Evolutionary conservation across 2,329 filamentous ascomycete genomes (phyloP).

Genomic region (Monosporascus sp.): DNA sequence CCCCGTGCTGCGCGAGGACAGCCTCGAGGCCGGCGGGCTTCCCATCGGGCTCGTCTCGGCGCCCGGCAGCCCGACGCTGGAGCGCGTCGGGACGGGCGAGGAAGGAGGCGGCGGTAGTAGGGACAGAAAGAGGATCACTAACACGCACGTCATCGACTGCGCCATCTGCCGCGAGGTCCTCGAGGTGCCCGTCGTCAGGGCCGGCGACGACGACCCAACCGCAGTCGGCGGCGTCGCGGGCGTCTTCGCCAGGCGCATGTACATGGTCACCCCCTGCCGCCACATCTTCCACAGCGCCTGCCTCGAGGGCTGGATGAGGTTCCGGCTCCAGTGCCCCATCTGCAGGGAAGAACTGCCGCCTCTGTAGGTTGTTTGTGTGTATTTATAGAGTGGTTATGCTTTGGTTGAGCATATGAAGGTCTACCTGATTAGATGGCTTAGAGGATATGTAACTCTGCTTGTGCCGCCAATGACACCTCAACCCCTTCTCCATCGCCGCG

Average conservation of each 20-base stretch:
- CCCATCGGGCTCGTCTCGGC: slow-evolving; percentile 65
- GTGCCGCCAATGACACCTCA: no score
- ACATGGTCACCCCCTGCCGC: slow-evolving; percentile 96
- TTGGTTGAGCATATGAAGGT: no score
- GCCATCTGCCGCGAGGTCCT: slow-evolving; percentile 91
- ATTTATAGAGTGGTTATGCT: not conserved
- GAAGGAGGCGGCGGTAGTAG: slow-evolving; percentile 14
- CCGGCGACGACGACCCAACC: slow-evolving; percentile 45
- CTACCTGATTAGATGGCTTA: no score
- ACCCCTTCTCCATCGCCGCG: no score
- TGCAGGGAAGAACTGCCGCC: slow-evolving; percentile 87
- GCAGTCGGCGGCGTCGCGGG: slow-evolving; percentile 51
- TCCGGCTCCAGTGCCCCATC: slow-evolving; percentile 88
- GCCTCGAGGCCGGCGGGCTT: slow-evolving; percentile 70
- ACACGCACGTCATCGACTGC: slow-evolving; percentile 68
- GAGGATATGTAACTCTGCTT: no score
- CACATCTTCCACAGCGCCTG: slow-evolving; percentile 94
- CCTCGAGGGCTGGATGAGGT: slow-evolving; percentile 93
- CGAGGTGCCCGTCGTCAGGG: slow-evolving; percentile 75
- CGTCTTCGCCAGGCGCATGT: slow-evolving; percentile 72
- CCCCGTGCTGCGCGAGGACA: slow-evolving; percentile 78
- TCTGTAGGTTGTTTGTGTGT: slow-evolving; percentile 42
- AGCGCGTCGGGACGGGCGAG: slow-evolving; percentile 24
- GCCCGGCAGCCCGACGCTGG: slow-evolving; percentile 25
- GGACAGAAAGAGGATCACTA: slow-evolving; percentile 24